Evolutionary conservation across 495 filamentous ascomycete species (phyloP).

Genomic region (Mytilinidion resinicola): DNA sequence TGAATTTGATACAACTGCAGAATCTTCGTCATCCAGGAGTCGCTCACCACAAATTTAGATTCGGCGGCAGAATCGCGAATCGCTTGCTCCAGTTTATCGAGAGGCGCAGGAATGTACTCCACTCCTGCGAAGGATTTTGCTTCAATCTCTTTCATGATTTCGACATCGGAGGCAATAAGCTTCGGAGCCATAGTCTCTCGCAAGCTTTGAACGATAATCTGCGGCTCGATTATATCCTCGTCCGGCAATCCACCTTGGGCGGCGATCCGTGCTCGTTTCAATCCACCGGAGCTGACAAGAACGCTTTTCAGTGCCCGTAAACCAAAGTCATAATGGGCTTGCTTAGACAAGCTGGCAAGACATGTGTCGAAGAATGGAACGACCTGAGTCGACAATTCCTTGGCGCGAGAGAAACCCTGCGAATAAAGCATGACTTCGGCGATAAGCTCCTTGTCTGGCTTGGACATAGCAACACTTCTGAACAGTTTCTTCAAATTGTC

Average conservation of each 20-base stretch:
- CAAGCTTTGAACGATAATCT: slow-evolving; percentile 97
- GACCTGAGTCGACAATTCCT: slow-evolving; percentile 83
- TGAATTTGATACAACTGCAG: slow-evolving; percentile 97
- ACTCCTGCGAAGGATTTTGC: slow-evolving; percentile 83
- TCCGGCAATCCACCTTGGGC: slow-evolving; percentile 50
- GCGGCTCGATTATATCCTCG: slow-evolving; percentile 79
- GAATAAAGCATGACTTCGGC: slow-evolving; percentile 99
- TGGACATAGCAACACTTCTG: slow-evolving; percentile 98
- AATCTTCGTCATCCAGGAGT: slow-evolving; percentile 94
- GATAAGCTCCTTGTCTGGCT: slow-evolving; percentile 98
- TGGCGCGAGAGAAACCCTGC: slow-evolving; percentile 94
- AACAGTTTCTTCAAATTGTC: slow-evolving; percentile 99
- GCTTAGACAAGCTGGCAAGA: slow-evolving; percentile 71
- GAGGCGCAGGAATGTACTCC: slow-evolving; percentile 81
- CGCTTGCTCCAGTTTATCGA: slow-evolving; percentile 69
- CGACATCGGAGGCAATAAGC: slow-evolving; percentile 83
- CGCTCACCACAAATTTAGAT: slow-evolving; percentile 77
- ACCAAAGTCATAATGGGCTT: slow-evolving; percentile 98
- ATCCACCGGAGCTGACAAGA: slow-evolving; percentile 88
- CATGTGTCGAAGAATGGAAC: slow-evolving; percentile 98
- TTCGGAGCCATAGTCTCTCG: slow-evolving; percentile 98
- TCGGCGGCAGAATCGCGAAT: slow-evolving; percentile 77
- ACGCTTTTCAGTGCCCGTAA: slow-evolving; percentile 97
- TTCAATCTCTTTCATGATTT: slow-evolving; percentile 80
- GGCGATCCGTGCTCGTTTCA: slow-evolving; percentile 76